These are phyloP conservation scores for Escallonia herrerae DNA, from an alignment of 129 eudicot species.

Conservation along the genomic window DNA sequence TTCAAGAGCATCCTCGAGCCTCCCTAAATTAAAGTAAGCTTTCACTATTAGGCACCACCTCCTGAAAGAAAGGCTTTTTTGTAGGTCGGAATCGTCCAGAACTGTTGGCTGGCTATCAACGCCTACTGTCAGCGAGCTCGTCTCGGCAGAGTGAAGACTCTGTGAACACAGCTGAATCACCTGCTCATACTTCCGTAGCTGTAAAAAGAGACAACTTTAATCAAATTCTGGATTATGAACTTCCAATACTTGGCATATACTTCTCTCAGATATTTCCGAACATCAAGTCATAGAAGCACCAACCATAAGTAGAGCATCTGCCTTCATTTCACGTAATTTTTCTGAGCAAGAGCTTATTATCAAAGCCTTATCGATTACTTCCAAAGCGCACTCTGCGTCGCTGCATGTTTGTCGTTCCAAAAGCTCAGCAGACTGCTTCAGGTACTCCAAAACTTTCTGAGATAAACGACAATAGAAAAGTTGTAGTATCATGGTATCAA, in stretches of 20 bases:
- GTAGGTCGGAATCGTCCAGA: conserved; percentile 17
- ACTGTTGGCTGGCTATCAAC: conserved; percentile 9
- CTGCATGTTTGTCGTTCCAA: conserved; percentile 32
- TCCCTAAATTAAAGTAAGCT: conserved; percentile 73
- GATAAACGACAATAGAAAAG: neutral
- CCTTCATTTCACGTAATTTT: conserved; percentile 69
- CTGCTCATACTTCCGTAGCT: conserved; percentile 75
- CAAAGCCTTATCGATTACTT: conserved; percentile 59
- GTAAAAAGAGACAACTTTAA: conserved; percentile 20
- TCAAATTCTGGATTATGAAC: neutral
- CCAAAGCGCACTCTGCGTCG: conserved; percentile 50
- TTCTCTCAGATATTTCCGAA: neutral
- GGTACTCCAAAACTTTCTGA: conserved; percentile 73
- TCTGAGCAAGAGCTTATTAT: conserved; percentile 66
- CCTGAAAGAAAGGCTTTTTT: conserved; percentile 30
- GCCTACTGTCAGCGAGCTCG: conserved; percentile 19
- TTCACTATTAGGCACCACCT: conserved; percentile 49
- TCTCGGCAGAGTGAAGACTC: conserved; percentile 42
- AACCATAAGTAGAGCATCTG: conserved; percentile 80
- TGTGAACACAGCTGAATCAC: conserved; percentile 76
- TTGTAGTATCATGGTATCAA: no score
- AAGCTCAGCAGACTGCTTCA: conserved; percentile 44
- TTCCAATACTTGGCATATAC: no score
- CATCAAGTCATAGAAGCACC: conserved; percentile 13
- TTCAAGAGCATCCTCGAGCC: conserved; percentile 70